Evolutionary conservation across 768 basidiomycete genomes (phyloP), one percentile per base, ranked within the genome.

Genomic region (Collybia nuda): DNA sequence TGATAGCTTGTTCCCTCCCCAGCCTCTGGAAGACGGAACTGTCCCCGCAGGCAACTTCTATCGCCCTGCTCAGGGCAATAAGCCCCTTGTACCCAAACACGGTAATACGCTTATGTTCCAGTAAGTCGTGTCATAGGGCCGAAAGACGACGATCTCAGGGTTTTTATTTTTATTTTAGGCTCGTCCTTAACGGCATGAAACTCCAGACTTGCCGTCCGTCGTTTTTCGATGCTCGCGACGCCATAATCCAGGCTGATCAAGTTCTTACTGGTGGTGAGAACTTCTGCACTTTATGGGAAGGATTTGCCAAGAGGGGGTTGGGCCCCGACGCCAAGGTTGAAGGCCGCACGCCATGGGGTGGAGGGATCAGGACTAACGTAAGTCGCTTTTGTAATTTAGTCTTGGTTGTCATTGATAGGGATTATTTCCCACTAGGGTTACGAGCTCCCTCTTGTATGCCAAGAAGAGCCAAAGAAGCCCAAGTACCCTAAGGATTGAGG

Each of bases 231-330:
- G 89, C 93, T 15, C 84, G 93, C 52, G 85, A 88, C 65, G 90
- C 93, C 14, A 93, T 96, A 66, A 82, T 96, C 56, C 85, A 92
- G 57, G 94, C 96, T 18, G 96, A 98, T 66, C 74, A 91, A 64
- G 70, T 90, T 39, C 78, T 97, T 52, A 98, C 96, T 2, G 90
- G 85, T 12, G 96, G 96, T 2, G 91, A 93, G 80, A 99, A 99
- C 77, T 74, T 77, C 58, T 99, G 96, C 67, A 75, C 76, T 12
- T 69, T 99, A 55, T 98, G 93, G 94, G 70, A 77, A 50, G 91
- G 83, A 38, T 99, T 98, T 64, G 79, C 90, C 5, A 69, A 79
- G 57, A 78, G 91, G 29, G 96, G 96, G 0, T 69, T 98, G 41
- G 95, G 95, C 3, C 63, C 72, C 9, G 85, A 93, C 59, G 90